phyloP scores from a whole-genome alignment of 2,329 filamentous ascomycete genomes.

The Sphaceloma murrayae region DNA sequence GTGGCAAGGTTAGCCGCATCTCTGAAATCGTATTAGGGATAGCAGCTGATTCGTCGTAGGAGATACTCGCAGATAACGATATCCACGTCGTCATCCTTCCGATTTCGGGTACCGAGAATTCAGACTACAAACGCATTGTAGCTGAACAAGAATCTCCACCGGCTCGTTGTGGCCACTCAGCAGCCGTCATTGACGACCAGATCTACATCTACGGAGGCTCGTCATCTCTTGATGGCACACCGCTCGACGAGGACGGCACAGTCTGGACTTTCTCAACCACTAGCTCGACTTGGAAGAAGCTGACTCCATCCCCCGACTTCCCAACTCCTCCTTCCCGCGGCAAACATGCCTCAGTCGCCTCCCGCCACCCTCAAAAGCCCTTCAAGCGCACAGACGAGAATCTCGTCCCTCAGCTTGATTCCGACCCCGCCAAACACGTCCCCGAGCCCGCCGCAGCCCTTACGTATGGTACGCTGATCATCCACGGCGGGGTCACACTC shows the following conservation, averaged over 20 bases:
- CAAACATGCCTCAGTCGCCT: conserved; percentile 31
- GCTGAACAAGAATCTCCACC: conserved; percentile 31
- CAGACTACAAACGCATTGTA: conserved; percentile 33
- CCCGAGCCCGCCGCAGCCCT: conserved; percentile 33
- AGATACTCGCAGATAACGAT: conserved; percentile 38
- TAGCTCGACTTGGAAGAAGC: conserved; percentile 33
- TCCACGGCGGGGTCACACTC: conserved; percentile 41
- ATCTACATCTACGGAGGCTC: conserved; percentile 39
- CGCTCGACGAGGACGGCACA: conserved; percentile 28
- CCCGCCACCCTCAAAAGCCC: conserved; percentile 33
- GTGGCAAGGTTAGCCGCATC: conserved; percentile 1
- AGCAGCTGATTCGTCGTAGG: conserved; percentile 6
- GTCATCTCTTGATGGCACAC: conserved; percentile 18
- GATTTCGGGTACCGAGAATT: conserved; percentile 33
- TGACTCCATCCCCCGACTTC: conserved; percentile 28
- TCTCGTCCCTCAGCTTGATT: conserved; percentile 31
- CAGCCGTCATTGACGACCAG: conserved; percentile 34
- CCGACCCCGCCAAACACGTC: conserved; percentile 33
- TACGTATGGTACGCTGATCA: conserved; percentile 42
- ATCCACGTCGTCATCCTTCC: conserved; percentile 46
- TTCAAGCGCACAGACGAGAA: conserved; percentile 23
- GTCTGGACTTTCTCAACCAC: conserved; percentile 39
- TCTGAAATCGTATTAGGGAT: not conserved
- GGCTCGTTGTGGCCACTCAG: conserved; percentile 34
- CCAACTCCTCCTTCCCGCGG: conserved; percentile 25